phyloP scores from a whole-genome alignment of 306 rosid genomes.

The Canavalia ensiformis region DNA sequence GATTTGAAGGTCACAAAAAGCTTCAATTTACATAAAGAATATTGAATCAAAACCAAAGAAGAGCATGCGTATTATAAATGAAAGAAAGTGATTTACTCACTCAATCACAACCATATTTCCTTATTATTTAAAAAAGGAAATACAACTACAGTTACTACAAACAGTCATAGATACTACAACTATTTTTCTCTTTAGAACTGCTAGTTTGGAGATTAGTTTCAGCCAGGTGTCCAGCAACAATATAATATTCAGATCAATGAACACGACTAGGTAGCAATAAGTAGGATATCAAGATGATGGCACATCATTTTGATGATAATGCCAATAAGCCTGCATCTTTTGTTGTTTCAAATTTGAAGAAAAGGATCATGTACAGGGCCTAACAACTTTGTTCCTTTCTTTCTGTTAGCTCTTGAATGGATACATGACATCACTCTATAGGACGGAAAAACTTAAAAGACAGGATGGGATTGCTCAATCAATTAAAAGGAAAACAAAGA shows the following conservation, averaged over 20 bases:
- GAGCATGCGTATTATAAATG: neutral
- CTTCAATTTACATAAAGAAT: neutral
- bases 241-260: constrained; percentile 6
- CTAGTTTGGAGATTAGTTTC: neutral
- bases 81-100: neutral
- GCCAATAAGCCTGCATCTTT: constrained; percentile 12
- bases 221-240: neutral
- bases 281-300: neutral
- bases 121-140: neutral
- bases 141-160: neutral
- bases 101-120: neutral
- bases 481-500: neutral
- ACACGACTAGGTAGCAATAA: neutral
- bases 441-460: neutral
- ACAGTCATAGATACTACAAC: neutral
- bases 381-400: constrained; percentile 5
- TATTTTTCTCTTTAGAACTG: constrained; percentile 1
- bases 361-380: neutral
- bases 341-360: constrained; percentile 5
- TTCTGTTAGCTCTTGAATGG: neutral
- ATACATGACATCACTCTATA: neutral
- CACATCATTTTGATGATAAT: constrained; percentile 19
- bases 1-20: neutral
- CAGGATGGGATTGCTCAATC: neutral
- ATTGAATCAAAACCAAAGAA: constrained; percentile 4